Evolutionary conservation across 768 basidiomycete genomes (phyloP).

Genomic region (Russula olivacea): DNA sequence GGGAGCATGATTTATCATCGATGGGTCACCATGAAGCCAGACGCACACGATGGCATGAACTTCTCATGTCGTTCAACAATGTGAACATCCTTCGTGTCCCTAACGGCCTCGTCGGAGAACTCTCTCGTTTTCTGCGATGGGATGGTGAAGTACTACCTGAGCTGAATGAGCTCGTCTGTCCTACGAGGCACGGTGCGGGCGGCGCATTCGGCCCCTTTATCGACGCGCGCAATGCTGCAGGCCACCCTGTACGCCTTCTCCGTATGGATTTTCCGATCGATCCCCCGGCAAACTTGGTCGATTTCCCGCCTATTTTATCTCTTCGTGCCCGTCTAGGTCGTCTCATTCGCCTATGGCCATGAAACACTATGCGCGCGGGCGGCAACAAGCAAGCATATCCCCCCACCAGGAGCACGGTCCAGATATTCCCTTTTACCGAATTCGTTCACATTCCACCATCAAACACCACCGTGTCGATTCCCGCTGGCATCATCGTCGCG

Average conservation of each 20-base stretch:
- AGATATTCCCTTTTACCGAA: neutral
- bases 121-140: neutral
- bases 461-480: neutral
- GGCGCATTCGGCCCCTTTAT: neutral
- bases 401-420: neutral
- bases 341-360: neutral
- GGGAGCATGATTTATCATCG: neutral
- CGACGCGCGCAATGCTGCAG: neutral
- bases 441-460: neutral
- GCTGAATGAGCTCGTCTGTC: neutral
- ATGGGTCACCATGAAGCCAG: neutral
- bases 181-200: neutral
- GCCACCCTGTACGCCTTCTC: neutral
- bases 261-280: neutral
- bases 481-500: neutral
- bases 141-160: neutral
- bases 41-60: neutral
- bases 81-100: neutral
- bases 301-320: neutral
- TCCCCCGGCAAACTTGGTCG: neutral
- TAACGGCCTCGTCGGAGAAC: neutral
- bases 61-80: neutral
- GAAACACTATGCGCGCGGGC: neutral
- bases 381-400: neutral
- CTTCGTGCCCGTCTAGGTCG: neutral